These are phyloP conservation scores for Apiospora rasikravindrae DNA, from an alignment of 2,329 filamentous ascomycete species.

Conservation along the genomic window DNA sequence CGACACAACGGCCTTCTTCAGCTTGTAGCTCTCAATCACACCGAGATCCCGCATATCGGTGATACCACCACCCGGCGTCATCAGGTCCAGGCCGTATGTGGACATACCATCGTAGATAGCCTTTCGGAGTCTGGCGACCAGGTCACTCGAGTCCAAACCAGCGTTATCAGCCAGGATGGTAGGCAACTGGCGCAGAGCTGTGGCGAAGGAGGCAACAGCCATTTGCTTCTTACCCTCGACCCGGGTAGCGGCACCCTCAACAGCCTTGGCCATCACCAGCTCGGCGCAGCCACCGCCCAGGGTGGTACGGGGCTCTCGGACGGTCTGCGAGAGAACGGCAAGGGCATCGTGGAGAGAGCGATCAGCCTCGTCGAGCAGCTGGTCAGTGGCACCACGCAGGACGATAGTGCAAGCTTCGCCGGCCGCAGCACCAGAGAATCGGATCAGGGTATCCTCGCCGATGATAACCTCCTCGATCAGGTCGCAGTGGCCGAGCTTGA, in stretches of 20 bases:
- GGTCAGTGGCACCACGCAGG: conserved; percentile 92
- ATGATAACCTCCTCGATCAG: conserved; percentile 98
- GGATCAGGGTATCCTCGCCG: conserved; percentile 95
- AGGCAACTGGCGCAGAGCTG: conserved; percentile 88
- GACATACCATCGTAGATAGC: conserved; percentile 94
- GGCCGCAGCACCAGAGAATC: conserved; percentile 93
- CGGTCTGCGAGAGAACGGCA: conserved; percentile 94
- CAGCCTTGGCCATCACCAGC: conserved; percentile 99
- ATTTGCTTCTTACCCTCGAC: conserved; percentile 96
- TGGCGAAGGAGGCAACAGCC: conserved; percentile 87
- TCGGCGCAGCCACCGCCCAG: conserved; percentile 95
- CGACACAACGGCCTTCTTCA: conserved; percentile 97
- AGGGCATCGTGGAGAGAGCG: conserved; percentile 94
- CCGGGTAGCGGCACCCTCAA: conserved; percentile 90
- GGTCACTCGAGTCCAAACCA: conserved; percentile 91
- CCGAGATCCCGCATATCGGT: conserved; percentile 95
- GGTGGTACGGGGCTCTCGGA: conserved; percentile 91
- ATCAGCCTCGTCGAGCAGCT: conserved; percentile 96
- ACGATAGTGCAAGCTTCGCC: conserved; percentile 97
- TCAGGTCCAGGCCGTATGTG: conserved; percentile 87
- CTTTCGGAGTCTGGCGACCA: conserved; percentile 89
- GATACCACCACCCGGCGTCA: conserved; percentile 89
- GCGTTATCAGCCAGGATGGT: conserved; percentile 98
- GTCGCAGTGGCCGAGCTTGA: conserved; percentile 95
- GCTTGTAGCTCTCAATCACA: conserved; percentile 97